phyloP scores from a whole-genome alignment of 495 filamentous ascomycete genomes.

The Penicillium waksmanii region DNA sequence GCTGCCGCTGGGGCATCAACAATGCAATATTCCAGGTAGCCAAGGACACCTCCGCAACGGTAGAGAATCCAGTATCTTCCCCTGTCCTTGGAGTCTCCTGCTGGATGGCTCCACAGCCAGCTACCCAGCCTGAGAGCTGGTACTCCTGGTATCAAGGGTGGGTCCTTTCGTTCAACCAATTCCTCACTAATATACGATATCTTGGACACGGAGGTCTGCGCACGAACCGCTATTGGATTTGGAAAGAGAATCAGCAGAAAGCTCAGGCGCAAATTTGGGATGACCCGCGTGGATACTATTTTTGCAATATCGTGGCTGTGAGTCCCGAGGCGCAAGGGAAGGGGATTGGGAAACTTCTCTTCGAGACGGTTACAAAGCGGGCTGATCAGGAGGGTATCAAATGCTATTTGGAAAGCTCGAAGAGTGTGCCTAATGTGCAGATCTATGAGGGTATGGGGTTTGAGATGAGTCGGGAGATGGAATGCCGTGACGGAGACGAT shows the following conservation, averaged over 20 bases:
- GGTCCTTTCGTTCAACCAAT: constrained; percentile 59
- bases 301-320: constrained; percentile 71
- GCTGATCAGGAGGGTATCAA: constrained; percentile 61
- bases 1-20: constrained; percentile 66
- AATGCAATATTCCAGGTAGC: constrained; percentile 69
- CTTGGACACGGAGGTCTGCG: constrained; percentile 61
- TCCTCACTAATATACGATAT: constrained; percentile 60
- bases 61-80: constrained; percentile 15
- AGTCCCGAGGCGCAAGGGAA: constrained; percentile 59
- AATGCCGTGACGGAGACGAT: constrained; percentile 60
- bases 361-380: constrained; percentile 56
- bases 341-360: constrained; percentile 60
- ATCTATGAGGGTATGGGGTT: constrained; percentile 70
- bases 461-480: constrained; percentile 60
- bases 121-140: constrained; percentile 54
- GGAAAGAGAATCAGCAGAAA: constrained; percentile 62
- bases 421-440: constrained; percentile 62
- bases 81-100: constrained; percentile 65
- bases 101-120: constrained; percentile 60
- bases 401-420: constrained; percentile 67
- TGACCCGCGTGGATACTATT: constrained; percentile 65
- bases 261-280: constrained; percentile 62
- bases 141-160: constrained; percentile 55
- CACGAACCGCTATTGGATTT: constrained; percentile 65
- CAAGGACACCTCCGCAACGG: constrained; percentile 45